phyloP scores from a whole-genome alignment of 306 rosid genomes.

The Acacia confusa region DNA sequence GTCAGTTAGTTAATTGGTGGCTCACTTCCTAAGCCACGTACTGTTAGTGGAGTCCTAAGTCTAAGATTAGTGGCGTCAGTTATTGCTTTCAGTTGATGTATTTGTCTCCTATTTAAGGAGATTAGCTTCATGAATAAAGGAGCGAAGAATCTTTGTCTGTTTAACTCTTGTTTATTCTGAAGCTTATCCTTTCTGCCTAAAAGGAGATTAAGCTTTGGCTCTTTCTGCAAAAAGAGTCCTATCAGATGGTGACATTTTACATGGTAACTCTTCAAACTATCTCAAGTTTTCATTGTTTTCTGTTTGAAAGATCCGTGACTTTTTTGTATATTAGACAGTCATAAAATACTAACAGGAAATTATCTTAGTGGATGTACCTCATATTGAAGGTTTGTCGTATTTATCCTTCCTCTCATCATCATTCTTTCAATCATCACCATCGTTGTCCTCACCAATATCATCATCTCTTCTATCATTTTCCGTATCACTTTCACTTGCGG shows the following conservation, averaged over 20 bases:
- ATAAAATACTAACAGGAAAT: not conserved
- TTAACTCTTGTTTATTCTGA: too few species aligned
- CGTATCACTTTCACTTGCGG: slow-evolving; percentile 96
- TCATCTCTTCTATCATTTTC: slow-evolving; percentile 93
- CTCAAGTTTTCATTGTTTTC: not conserved
- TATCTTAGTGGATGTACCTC: slow-evolving; percentile 55
- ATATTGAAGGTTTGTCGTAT: slow-evolving; percentile 67
- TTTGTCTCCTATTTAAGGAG: too few species aligned
- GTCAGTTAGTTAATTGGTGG: too few species aligned
- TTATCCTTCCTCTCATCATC: slow-evolving; percentile 70
- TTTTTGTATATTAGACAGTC: not conserved
- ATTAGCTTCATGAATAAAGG: too few species aligned
- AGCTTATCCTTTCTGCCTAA: too few species aligned
- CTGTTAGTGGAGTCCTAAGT: too few species aligned
- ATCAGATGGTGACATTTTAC: not conserved
- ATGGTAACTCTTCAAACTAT: slow-evolving; percentile 14
- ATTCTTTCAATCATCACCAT: slow-evolving; percentile 76
- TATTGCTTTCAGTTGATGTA: too few species aligned
- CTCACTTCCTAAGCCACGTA: too few species aligned
- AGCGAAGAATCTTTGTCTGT: too few species aligned
- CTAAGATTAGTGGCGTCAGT: too few species aligned
- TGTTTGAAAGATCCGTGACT: not conserved
- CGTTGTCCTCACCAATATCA: slow-evolving; percentile 75
- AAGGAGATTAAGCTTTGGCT: too few species aligned
- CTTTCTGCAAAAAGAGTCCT: too few species aligned